Base-by-base conservation (phyloP, 139 green algal species). In the Zygnema circumcarinatum region DNA sequence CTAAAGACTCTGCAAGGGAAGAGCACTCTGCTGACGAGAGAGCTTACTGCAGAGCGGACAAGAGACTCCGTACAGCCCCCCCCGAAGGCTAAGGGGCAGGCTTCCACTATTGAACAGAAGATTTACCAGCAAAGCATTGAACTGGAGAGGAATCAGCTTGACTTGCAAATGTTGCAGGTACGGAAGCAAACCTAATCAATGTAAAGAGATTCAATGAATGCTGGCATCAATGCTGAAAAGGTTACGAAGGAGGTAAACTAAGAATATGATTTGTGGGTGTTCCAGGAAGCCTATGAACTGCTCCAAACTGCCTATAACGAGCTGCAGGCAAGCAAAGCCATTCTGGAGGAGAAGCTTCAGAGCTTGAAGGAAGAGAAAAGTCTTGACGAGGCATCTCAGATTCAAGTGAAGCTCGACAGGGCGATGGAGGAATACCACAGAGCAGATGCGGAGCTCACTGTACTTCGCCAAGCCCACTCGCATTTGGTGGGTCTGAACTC, bases 1-100 rank as follows among this genome's bases (percentile, higher is more conserved):
- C 86, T 98, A 31, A 97, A 96, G 89, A 81, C 82, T 62, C 72
- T 92, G 31, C 86, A 89, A 33, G 85, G 87, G 39, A 92, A 95
- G 88, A 93, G 92, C 25, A 87, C 90, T 1, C 84, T 92, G 75
- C 92, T 98, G 16, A 91, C 96, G 93, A 87, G 94, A 0, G 95
- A 98, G 91, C 94, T 73, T 88, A 94, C 96, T 22, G 68, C 56
- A 33, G 86, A 90, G 40, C 76, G 67, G 86, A 31, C 35, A 72
- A 41, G 81, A 21, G 87, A 91, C 74, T 87, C 73, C 2, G 42
- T 88, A 40, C 22, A 38, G 7, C 31, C 31, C 11, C 79, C 62
- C 20, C 54, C 32, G 22, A 85, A 36, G 2, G 41, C 79, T 11
- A 85, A 85, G 42, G n/a, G 7, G 2, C 32, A 78, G 79, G 7